Conservation (phyloP, 495 filamentous ascomycete species). For the Tuber magnatum region DNA sequence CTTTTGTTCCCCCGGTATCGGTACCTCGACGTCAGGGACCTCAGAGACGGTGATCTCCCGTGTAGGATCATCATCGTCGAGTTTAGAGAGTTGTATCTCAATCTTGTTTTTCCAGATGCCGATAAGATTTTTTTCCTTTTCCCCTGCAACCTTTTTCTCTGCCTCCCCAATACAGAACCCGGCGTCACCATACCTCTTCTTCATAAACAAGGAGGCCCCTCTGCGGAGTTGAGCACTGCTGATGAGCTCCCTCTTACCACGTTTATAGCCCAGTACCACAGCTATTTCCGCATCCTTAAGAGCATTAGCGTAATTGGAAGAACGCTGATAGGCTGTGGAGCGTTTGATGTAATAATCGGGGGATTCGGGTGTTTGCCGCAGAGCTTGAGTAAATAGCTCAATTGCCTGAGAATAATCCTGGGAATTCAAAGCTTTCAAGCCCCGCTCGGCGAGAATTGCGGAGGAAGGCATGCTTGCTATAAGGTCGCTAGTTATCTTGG, state of each 20-base stretch:
- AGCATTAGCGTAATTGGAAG: slow-evolving; percentile 48
- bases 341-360: slow-evolving; percentile 82
- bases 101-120: slow-evolving; percentile 58
- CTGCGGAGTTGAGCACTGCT: slow-evolving; percentile 72
- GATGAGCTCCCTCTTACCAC: slow-evolving; percentile 74
- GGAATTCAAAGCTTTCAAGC: slow-evolving; percentile 56
- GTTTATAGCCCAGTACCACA: slow-evolving; percentile 58
- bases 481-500: background rate
- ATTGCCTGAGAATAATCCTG: slow-evolving; percentile 63
- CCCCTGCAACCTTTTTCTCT: slow-evolving; percentile 48
- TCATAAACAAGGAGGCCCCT: slow-evolving; percentile 62
- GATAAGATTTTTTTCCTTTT: slow-evolving; percentile 55
- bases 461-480: slow-evolving; percentile 26
- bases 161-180: slow-evolving; percentile 63
- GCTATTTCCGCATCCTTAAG: slow-evolving; percentile 76
- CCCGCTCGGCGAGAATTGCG: slow-evolving; percentile 50
- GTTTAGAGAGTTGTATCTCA: slow-evolving; percentile 47
- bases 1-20: slow-evolving; percentile 38
- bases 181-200: slow-evolving; percentile 70
- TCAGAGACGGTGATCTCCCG: slow-evolving; percentile 54
- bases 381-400: slow-evolving; percentile 65
- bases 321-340: slow-evolving; percentile 70
- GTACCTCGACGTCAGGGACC: slow-evolving; percentile 55
- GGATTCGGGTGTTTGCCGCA: slow-evolving; percentile 57
- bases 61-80: slow-evolving; percentile 56